phyloP scores from a whole-genome alignment of 257 asterid genomes.

The Marsdenia floribunda region DNA sequence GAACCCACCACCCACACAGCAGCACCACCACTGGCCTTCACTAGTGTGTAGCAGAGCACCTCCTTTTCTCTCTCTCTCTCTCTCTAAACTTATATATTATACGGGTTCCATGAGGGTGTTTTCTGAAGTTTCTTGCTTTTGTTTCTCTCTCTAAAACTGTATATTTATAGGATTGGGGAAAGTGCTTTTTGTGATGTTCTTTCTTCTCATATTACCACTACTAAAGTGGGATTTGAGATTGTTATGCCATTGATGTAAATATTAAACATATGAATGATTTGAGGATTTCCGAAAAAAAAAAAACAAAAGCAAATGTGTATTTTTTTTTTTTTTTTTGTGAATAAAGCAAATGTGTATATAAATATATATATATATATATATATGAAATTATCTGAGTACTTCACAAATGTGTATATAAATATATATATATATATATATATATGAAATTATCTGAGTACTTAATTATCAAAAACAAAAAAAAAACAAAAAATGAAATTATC shows the following conservation, averaged over 20 bases:
- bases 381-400: too few relatives aligned
- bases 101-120: background rate
- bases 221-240: background rate
- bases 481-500: too few relatives aligned
- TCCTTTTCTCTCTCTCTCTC: background rate
- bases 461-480: too few relatives aligned
- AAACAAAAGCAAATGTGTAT: too few relatives aligned
- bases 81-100: background rate
- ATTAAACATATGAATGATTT: background rate
- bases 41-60: slow-evolving; percentile 1
- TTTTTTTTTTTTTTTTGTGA: too few relatives aligned
- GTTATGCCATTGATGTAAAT: background rate
- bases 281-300: too few relatives aligned
- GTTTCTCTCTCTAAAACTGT: slow-evolving; percentile 10
- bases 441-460: too few relatives aligned
- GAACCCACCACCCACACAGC: background rate
- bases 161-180: slow-evolving; percentile 13
- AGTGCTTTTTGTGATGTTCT: background rate
- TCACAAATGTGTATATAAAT: too few relatives aligned
- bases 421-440: too few relatives aligned
- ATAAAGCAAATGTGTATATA: too few relatives aligned
- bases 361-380: too few relatives aligned
- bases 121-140: background rate
- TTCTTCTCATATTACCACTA: slow-evolving; percentile 4
- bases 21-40: slow-evolving; percentile 18